Evolutionary conservation across 2,329 filamentous ascomycete genomes (phyloP), one percentile per base, ranked within the genome.

Genomic region (Epichloe gansuensis): DNA sequence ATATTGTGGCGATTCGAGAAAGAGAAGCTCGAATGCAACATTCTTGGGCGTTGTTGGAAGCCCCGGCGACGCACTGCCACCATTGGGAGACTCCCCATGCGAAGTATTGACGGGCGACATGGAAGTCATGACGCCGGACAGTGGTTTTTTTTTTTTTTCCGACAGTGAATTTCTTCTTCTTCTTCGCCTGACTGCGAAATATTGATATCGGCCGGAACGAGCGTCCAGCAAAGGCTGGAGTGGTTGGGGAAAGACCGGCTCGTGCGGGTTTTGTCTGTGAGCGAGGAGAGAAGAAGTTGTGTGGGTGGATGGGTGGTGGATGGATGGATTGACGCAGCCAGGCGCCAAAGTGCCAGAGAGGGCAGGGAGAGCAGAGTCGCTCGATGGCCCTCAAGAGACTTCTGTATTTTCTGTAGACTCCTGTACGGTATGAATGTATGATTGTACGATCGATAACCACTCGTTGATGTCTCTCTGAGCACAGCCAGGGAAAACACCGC

Each of bases 11-110:
- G 79, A 77, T 60, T 86, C 79, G 51, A 78, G 75, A 60, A 86
- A 81, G 59, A 89, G 74, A 51, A 89, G 76, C 68, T 88, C 83
- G 69, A 91, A 90, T 73, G 84, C 79, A 71, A 90, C 84, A 64
- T 83, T 84, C 74, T 89, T 90, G 57, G 81, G 78, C 38, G 71
- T 71, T 43, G 72, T 62, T 43, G 67, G 64, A 60, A 72, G 73
- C 53, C 68, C 68, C 52, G 76, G 76, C 45, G 73, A 75, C 60
- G 68, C 64, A 59, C 68, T 72, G 56, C 71, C 72, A 48, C 67
- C 72, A 53, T 66, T 63, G 49, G 71, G 68, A 51, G 68, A 68
- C 50, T 65, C 54, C 42, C 59, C 65, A 51, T 57, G 59, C 51
- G 61, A 57, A 43, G 60, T 63, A 54, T 68, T 71, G 58, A 69